Conservation (phyloP, 345 rosid genomes). For the Eucalyptus albens region DNA sequence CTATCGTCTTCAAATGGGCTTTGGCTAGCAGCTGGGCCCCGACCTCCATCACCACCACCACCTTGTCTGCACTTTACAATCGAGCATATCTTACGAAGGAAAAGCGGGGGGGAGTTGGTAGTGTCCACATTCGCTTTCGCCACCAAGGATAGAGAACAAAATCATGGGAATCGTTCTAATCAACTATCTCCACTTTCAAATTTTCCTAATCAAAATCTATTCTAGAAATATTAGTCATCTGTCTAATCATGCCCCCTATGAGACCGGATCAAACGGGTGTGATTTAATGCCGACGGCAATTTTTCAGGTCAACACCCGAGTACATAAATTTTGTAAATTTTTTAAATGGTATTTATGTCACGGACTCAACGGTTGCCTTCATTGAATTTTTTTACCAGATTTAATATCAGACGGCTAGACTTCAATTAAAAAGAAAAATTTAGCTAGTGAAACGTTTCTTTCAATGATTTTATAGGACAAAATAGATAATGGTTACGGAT, state of each 20-base stretch:
- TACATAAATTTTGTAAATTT: neutral
- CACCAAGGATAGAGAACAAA: neutral
- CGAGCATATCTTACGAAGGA: neutral
- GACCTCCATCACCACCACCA: neutral
- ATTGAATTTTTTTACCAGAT: neutral
- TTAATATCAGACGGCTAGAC: neutral
- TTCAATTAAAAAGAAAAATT: too few relatives aligned
- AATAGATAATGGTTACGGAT: too few relatives aligned
- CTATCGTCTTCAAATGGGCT: neutral
- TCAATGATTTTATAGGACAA: too few relatives aligned
- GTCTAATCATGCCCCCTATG: neutral
- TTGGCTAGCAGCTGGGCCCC: neutral
- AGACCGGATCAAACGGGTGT: neutral
- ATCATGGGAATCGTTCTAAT: neutral
- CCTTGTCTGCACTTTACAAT: neutral
- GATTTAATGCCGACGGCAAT: neutral
- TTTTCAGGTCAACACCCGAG: too few relatives aligned
- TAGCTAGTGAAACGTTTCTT: too few relatives aligned
- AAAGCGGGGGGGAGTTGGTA: neutral
- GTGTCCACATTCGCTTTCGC: neutral
- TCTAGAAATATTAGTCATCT: neutral
- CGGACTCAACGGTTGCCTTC: neutral
- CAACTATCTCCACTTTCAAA: neutral
- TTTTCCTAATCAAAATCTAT: too few relatives aligned
- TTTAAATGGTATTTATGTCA: neutral